Conservation (phyloP, 208 protist species). For the Endotrypanum monterogeii region DNA sequence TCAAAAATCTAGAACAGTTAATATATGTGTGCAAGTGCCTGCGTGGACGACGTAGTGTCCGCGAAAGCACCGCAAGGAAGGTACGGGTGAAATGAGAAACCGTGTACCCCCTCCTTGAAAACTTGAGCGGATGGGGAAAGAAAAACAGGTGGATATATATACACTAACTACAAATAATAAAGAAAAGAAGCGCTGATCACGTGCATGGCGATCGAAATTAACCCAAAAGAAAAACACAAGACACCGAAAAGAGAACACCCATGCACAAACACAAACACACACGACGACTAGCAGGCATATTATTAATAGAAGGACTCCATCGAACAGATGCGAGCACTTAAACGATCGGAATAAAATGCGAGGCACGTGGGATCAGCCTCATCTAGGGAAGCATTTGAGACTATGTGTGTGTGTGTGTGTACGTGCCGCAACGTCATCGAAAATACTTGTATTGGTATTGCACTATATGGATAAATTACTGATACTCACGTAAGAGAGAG, state of each 20-base stretch:
- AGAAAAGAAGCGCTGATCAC: background rate
- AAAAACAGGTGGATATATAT: too few relatives aligned
- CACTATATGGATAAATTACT: background rate
- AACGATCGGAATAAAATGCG: background rate
- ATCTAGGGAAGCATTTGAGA: too few relatives aligned
- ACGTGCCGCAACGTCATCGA: too few relatives aligned
- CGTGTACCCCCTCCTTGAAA: background rate
- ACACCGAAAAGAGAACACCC: background rate
- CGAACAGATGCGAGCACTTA: background rate
- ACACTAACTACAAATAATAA: background rate
- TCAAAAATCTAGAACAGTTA: too few relatives aligned
- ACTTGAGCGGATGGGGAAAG: too few relatives aligned
- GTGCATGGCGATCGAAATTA: background rate
- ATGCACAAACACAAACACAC: background rate
- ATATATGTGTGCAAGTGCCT: background rate
- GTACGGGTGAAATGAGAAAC: background rate
- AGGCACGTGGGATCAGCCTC: too few relatives aligned
- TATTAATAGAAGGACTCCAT: too few relatives aligned
- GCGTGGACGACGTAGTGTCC: background rate
- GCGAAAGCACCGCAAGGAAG: background rate
- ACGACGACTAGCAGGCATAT: background rate
- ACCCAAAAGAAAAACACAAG: background rate
- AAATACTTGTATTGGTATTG: too few relatives aligned
- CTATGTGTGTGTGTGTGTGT: too few relatives aligned
- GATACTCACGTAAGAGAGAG: background rate